Evolutionary conservation across 75 land plant genomes (phyloP).

Genomic region (Chamaecyparis obtusa): DNA sequence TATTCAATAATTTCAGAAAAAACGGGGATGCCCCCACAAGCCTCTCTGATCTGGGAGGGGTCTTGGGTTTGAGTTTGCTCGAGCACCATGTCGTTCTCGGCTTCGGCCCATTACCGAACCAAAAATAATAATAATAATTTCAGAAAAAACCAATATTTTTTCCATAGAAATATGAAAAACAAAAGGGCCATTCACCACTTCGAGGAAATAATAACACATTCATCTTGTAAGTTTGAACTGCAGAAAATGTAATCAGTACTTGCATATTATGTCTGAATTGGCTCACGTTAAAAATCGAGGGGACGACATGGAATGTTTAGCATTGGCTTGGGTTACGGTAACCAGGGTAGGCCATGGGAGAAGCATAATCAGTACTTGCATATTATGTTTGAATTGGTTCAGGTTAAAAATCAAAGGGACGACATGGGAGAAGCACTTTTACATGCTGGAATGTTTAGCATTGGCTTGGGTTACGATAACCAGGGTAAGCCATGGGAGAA

Average conservation of each 20-base stretch:
- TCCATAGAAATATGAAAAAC: not conserved
- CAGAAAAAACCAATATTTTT: not conserved
- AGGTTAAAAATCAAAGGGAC: slow-evolving; percentile 67
- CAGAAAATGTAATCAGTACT: not conserved
- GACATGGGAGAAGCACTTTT: slow-evolving; percentile 61
- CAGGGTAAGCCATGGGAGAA: slow-evolving; percentile 75
- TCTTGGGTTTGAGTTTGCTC: too few relatives aligned
- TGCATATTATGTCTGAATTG: not conserved
- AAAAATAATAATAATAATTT: too few relatives aligned
- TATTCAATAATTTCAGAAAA: not conserved
- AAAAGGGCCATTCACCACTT: not conserved
- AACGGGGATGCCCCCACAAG: too few relatives aligned
- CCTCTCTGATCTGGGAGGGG: too few relatives aligned
- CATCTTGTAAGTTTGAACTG: not conserved
- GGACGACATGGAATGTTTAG: slow-evolving; percentile 65
- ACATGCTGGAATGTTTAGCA: slow-evolving; percentile 49
- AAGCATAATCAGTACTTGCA: too few relatives aligned
- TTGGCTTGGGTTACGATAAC: slow-evolving; percentile 58
- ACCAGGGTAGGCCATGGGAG: slow-evolving; percentile 80
- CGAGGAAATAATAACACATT: not conserved
- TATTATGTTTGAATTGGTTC: not conserved
- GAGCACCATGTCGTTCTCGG: too few relatives aligned
- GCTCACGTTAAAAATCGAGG: slow-evolving; percentile 56
- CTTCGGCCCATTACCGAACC: too few relatives aligned
- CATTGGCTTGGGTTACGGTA: slow-evolving; percentile 55